Conservation (phyloP, 257 asterid species). For the Gardenia jasminoides region DNA sequence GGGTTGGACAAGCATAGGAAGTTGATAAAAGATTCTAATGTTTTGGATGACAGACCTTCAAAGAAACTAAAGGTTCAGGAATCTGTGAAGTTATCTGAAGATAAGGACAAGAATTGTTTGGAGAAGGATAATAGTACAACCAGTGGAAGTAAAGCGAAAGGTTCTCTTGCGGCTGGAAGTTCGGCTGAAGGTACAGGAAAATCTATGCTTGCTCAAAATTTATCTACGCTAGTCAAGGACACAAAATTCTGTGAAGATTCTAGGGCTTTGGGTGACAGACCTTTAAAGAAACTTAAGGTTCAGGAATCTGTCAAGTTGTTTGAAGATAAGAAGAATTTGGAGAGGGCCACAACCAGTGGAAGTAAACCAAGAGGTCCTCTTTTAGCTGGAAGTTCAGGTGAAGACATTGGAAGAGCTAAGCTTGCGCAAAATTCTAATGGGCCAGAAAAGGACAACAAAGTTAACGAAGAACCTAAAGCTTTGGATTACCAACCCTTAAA, state of each 20-base stretch:
- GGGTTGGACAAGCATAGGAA: slow-evolving; percentile 20
- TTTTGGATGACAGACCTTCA: slow-evolving; percentile 30
- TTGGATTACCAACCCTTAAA: slow-evolving; percentile 34
- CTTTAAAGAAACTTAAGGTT: slow-evolving; percentile 39
- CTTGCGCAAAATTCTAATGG: slow-evolving; percentile 3
- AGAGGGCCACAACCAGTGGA: slow-evolving; percentile 19
- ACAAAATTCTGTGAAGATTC: slow-evolving; percentile 19
- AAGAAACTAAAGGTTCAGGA: slow-evolving; percentile 44
- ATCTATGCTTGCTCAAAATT: not conserved
- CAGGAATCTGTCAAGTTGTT: slow-evolving; percentile 9
- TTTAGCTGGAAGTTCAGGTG: not conserved
- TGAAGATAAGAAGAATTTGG: slow-evolving; percentile 5
- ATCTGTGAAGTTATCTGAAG: slow-evolving; percentile 11
- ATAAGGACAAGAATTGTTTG: slow-evolving; percentile 12
- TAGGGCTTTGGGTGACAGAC: slow-evolving; percentile 27
- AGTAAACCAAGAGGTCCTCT: not conserved
- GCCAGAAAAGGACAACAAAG: slow-evolving; percentile 14
- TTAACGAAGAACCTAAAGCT: slow-evolving; percentile 24
- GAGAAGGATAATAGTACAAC: slow-evolving; percentile 19
- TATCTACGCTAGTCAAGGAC: slow-evolving; percentile 12
- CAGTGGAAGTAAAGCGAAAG: not conserved
- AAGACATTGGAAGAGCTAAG: not conserved
- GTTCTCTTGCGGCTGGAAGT: not conserved
- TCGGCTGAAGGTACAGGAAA: not conserved
- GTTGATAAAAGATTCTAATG: slow-evolving; percentile 22